Conservation (phyloP, 495 filamentous ascomycete species). For the Pseudoneurospora amorphoporcata region DNA sequence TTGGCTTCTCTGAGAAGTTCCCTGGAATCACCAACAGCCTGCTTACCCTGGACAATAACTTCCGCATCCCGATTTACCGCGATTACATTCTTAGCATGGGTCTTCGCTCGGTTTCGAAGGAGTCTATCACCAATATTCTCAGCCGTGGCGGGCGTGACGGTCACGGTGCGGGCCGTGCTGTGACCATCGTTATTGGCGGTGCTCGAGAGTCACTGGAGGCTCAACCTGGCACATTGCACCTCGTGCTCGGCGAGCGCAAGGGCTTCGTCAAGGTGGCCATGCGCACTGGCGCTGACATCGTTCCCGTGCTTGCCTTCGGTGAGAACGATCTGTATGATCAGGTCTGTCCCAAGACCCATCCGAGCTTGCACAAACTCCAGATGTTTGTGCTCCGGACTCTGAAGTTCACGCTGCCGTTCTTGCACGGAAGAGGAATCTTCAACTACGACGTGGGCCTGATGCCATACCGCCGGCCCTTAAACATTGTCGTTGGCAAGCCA, state of each 20-base stretch:
- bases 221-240: constrained; percentile 56
- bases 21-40: constrained; percentile 93
- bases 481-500: constrained; percentile 78
- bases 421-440: constrained; percentile 87
- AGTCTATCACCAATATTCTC: constrained; percentile 81
- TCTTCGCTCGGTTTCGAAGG: constrained; percentile 76
- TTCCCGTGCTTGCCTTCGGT: constrained; percentile 84
- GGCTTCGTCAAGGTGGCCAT: constrained; percentile 92
- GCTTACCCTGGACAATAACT: constrained; percentile 87
- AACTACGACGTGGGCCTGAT: constrained; percentile 95
- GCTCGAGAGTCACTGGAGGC: constrained; percentile 87
- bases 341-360: constrained; percentile 57
- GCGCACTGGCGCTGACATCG: constrained; percentile 79
- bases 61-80: constrained; percentile 85
- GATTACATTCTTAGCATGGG: constrained; percentile 86
- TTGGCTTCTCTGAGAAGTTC: constrained; percentile 82
- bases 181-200: constrained; percentile 92
- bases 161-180: constrained; percentile 88
- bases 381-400: constrained; percentile 68
- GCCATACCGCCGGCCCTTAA: constrained; percentile 80
- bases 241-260: constrained; percentile 74
- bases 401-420: constrained; percentile 88
- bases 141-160: constrained; percentile 63
- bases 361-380: constrained; percentile 64
- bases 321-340: constrained; percentile 97